Base-by-base conservation (phyloP, 345 rosid genomes). In the Euclidium syriacum region DNA sequence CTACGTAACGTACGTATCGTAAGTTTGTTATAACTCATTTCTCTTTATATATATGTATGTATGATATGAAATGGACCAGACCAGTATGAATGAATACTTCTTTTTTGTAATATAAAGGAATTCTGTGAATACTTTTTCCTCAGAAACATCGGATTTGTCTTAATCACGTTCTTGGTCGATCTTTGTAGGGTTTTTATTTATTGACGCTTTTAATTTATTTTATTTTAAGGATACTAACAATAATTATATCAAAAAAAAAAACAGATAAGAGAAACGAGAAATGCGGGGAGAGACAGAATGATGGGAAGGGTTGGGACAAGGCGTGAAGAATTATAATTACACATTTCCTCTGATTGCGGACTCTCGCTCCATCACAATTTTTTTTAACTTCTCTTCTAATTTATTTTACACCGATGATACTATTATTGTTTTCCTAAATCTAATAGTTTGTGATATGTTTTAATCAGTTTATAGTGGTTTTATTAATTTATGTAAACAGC, bases 241-340 rank as follows among this genome's bases (percentile, higher is more conserved):
- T n/a, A 10, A 18, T 17, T 23, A 10, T 4, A 7, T n/a, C n/a
- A 12, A 6, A 24, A 35, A 16, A 5, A 16, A 43, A 14, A 19
- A 16, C n/a, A 57, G 2, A 41, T 15, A 10, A 42, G 11, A 27
- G 12, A 58, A 57, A 65, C 54, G 75, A 72, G 42, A 59, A 44
- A 58, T 43, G 72, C 51, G 67, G 76, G 52, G 41, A 58, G 56
- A 65, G 72, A 72, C 71, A 72, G 65, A 64, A 65, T 58, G 76
- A 65, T 65, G 67, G 67, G 46, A 52, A 64, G 18, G 36, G 30
- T 42, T 6, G 75, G 35, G 75, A 71, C 70, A 58, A 58, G 61
- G 72, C 66, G 76, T 65, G 62, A 42, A 7, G 47, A 48, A 5
- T 55, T 55, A 71, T 57, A 2, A 71, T 64, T 16, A 33, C 47